These are phyloP conservation scores for Lolium multiflorum DNA, from an alignment of 176 grass and related monocot species.

Conservation along the genomic window DNA sequence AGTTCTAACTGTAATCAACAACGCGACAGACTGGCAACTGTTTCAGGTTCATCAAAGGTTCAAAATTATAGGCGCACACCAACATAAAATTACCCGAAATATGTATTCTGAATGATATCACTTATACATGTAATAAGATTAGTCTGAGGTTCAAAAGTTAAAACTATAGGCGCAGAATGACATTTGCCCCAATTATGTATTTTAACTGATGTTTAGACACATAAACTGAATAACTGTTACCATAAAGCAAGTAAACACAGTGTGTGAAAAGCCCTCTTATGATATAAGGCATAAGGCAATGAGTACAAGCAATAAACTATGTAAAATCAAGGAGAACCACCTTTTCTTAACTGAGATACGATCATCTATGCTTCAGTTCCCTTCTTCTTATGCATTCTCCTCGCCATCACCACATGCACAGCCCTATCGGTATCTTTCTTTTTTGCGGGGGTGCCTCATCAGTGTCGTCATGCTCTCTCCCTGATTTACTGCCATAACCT, in stretches of 20 bases:
- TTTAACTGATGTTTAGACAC: background rate
- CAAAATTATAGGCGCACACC: background rate
- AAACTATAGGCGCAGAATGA: background rate
- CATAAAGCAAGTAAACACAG: background rate
- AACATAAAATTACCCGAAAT: background rate
- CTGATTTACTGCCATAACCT: conserved; percentile 33
- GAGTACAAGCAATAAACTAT: conserved; percentile 40
- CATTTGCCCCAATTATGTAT: background rate
- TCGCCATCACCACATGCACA: conserved; percentile 45
- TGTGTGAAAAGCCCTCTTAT: background rate
- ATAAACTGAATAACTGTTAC: background rate
- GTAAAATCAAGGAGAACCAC: conserved; percentile 54
- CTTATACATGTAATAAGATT: background rate
- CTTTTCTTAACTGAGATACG: conserved; percentile 49
- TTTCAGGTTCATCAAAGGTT: background rate
- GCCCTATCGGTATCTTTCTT: conserved; percentile 49
- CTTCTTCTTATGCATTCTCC: conserved; percentile 46
- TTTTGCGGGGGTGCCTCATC: too few relatives aligned
- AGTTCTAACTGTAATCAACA: background rate
- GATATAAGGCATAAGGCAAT: background rate
- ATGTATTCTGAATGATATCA: background rate
- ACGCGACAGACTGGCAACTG: background rate
- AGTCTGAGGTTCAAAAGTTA: too few relatives aligned
- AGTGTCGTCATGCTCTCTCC: conserved; percentile 44
- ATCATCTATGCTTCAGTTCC: conserved; percentile 17